Conservation (phyloP, 2,329 filamentous ascomycete species). For the Scytalidium sp. region DNA sequence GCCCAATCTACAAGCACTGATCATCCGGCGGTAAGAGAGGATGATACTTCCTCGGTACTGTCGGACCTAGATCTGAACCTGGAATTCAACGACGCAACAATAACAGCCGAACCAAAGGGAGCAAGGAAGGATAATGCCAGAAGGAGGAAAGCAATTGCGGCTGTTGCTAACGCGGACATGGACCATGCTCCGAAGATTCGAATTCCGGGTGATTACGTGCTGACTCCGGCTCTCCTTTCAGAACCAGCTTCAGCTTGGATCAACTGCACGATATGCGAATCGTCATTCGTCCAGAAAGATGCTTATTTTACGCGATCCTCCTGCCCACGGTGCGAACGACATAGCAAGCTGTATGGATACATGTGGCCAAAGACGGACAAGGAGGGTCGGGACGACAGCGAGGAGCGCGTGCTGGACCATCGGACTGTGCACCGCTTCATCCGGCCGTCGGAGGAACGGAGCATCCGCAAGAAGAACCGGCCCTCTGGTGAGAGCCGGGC, state of each 20-base stretch:
- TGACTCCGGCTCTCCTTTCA: conserved; percentile 72
- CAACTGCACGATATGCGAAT: conserved; percentile 79
- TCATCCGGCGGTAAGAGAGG: conserved; percentile 21
- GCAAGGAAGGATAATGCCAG: conserved; percentile 8
- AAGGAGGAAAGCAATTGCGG: conserved; percentile 11
- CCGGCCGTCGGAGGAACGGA: conserved; percentile 61
- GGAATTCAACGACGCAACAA: conserved; percentile 12
- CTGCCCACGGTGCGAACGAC: conserved; percentile 90
- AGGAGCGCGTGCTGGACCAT: conserved; percentile 71
- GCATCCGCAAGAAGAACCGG: conserved; percentile 17
- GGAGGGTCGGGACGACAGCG: conserved; percentile 69
- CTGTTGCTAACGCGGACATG: conserved; percentile 15
- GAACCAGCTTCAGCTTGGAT: conserved; percentile 81
- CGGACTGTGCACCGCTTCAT: conserved; percentile 85
- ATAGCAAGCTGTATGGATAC: conserved; percentile 93
- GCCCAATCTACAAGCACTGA: conserved; percentile 14
- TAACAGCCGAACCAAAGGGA: conserved; percentile 6
- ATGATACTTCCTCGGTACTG: conserved; percentile 8
- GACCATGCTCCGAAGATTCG: conserved; percentile 37
- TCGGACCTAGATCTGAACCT: conserved; percentile 16
- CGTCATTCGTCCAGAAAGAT: conserved; percentile 82
- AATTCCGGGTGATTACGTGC: conserved; percentile 75
- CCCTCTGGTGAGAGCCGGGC: conserved; percentile 17
- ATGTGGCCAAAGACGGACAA: conserved; percentile 94
- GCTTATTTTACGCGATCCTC: conserved; percentile 82